Evolutionary conservation across 1,139 yeast genomes (phyloP).

Genomic region (Trichomonascaceae sp.): DNA sequence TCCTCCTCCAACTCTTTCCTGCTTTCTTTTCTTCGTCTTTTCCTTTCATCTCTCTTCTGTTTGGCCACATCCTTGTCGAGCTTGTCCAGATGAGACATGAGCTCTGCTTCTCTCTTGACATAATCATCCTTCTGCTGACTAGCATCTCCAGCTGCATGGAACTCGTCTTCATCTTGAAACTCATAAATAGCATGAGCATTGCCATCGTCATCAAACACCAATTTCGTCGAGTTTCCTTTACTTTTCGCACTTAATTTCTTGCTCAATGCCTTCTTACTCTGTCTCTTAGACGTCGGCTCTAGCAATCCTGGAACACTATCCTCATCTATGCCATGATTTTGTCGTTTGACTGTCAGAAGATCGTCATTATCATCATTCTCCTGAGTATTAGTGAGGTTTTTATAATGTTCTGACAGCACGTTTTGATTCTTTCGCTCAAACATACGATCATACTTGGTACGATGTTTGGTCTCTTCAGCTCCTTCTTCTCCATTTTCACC

Average conservation of each 20-base stretch:
- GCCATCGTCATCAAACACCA: constrained; percentile 92
- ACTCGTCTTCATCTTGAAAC: constrained; percentile 83
- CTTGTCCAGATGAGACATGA: constrained; percentile 65
- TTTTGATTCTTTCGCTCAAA: constrained; percentile 92
- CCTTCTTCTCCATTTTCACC: constrained; percentile 48
- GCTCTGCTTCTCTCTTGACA: constrained; percentile 56
- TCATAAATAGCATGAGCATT: constrained; percentile 84
- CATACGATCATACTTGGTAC: constrained; percentile 93
- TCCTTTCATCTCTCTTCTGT: constrained; percentile 80
- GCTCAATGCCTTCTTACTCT: constrained; percentile 81
- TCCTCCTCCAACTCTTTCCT: constrained; percentile 49
- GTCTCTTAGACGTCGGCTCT: constrained; percentile 71
- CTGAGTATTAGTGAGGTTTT: constrained; percentile 45
- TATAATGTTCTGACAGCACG: constrained; percentile 81
- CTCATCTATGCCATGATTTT: constrained; percentile 62
- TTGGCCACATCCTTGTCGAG: constrained; percentile 79
- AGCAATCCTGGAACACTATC: constrained; percentile 56
- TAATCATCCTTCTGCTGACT: constrained; percentile 60
- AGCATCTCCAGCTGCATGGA: constrained; percentile 72
- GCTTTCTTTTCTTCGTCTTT: constrained; percentile 77
- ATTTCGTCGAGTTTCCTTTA: constrained; percentile 64
- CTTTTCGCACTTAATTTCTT: constrained; percentile 63
- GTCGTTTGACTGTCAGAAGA: constrained; percentile 73
- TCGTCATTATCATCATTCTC: constrained; percentile 57
- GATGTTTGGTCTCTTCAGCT: constrained; percentile 40